phyloP scores from a whole-genome alignment of 306 rosid genomes.

The Acmispon strigosus region DNA sequence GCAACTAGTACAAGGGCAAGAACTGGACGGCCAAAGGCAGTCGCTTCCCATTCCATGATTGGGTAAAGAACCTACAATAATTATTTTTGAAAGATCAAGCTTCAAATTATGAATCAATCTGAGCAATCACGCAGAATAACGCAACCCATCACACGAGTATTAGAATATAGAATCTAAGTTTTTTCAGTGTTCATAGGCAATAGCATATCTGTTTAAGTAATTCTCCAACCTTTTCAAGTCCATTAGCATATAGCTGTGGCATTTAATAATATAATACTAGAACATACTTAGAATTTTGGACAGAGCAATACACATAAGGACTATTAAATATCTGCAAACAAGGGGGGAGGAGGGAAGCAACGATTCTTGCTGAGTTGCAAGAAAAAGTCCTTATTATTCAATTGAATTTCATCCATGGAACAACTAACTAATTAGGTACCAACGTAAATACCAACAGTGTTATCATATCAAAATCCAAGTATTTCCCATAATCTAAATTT shows the following conservation, averaged over 20 bases:
- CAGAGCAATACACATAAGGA: background rate
- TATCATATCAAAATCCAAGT: background rate
- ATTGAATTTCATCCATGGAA: background rate
- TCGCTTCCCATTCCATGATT: slow-evolving; percentile 93
- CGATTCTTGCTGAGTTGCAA: background rate
- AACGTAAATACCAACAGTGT: background rate
- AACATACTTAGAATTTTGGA: too few species aligned
- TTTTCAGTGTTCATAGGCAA: background rate
- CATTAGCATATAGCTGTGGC: background rate
- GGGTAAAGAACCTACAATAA: slow-evolving; percentile 69
- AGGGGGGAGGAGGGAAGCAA: background rate
- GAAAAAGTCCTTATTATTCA: background rate
- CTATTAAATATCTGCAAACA: background rate
- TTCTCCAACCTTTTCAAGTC: background rate
- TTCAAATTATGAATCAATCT: slow-evolving; percentile 17
- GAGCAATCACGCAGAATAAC: background rate
- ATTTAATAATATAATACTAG: background rate
- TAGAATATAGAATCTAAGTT: background rate
- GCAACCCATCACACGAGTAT: background rate
- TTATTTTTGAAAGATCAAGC: background rate
- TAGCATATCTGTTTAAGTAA: background rate
- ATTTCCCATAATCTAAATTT: background rate
- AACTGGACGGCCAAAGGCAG: slow-evolving; percentile 94
- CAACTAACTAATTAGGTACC: background rate
- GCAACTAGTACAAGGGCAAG: slow-evolving; percentile 81